Percentiles rank a stretch among this genome's conserved stretches.
Evolutionary conservation across 441 rosid species (phyloP).

Genomic region (Euphorbia corollata): DNA sequence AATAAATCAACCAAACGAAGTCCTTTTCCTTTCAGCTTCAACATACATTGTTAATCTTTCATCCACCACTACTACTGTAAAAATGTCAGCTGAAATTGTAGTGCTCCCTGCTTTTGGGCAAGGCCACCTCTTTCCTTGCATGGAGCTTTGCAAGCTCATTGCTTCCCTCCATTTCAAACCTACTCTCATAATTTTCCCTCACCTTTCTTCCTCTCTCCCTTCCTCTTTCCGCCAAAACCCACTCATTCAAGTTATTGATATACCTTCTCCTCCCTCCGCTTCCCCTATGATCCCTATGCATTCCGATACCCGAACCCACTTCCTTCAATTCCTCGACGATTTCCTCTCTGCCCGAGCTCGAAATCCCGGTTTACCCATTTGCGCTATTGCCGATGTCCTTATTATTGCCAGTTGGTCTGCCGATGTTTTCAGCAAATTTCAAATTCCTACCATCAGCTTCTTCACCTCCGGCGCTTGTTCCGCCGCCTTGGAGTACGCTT

Average conservation of each 20-base stretch:
- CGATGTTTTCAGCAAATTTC: constrained; percentile 22
- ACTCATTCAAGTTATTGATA: constrained; percentile 15
- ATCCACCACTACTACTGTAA: neutral
- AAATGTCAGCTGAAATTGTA: neutral
- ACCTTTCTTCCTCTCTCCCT: constrained; percentile 24
- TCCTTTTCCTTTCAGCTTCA: neutral
- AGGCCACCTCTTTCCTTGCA: constrained; percentile 31
- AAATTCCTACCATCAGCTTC: constrained; percentile 34
- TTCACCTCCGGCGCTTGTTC: constrained; percentile 53
- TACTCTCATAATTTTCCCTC: constrained; percentile 23
- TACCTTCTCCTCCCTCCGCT: constrained; percentile 2
- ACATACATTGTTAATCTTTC: neutral
- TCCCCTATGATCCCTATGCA: neutral
- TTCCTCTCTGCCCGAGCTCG: neutral
- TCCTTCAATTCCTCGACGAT: constrained; percentile 7
- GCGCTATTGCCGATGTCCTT: constrained; percentile 29
- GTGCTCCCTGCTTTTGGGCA: constrained; percentile 26
- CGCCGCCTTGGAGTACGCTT: constrained; percentile 41
- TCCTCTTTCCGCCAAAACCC: constrained; percentile 20
- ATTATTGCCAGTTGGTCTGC: constrained; percentile 19
- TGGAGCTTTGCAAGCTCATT: constrained; percentile 34
- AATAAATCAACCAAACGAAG: no score
- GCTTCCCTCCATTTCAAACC: constrained; percentile 18
- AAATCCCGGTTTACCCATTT: constrained; percentile 10
- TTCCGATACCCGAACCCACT: neutral